Evolutionary conservation across 2,329 filamentous ascomycete species (phyloP).

Genomic region (Neonectria hederae): DNA sequence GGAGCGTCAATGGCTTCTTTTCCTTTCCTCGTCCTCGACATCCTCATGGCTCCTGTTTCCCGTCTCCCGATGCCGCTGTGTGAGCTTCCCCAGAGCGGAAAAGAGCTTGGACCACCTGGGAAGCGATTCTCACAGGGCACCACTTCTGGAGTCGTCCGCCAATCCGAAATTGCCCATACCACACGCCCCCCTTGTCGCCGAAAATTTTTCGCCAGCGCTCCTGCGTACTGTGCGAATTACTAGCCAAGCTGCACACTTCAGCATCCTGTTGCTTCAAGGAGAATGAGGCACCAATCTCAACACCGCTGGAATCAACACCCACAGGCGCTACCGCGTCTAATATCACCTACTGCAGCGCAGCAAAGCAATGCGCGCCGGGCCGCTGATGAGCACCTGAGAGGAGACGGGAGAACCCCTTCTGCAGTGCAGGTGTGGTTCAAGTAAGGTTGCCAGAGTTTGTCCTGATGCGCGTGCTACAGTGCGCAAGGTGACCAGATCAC

Average conservation of each 20-base stretch:
- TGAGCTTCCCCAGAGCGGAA: conserved; percentile 37
- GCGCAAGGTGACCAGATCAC: not conserved
- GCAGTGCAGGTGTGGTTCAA: conserved; percentile 20
- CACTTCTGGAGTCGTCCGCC: conserved; percentile 19
- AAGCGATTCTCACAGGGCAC: conserved; percentile 33
- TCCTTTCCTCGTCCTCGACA: conserved; percentile 2
- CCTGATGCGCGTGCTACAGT: conserved; percentile 24
- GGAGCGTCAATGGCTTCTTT: conserved; percentile 26
- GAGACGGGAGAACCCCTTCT: not conserved
- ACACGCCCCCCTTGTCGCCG: conserved; percentile 37
- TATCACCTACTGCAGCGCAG: not conserved
- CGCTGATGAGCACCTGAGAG: not conserved
- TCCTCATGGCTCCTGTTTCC: not conserved
- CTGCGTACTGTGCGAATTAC: not conserved
- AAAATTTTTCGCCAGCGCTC: conserved; percentile 37
- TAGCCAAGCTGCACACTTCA: too few species aligned
- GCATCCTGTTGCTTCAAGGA: too few species aligned
- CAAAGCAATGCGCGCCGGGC: not conserved
- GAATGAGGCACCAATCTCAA: conserved; percentile 27
- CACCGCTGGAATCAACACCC: conserved; percentile 20
- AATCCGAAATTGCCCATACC: conserved; percentile 39
- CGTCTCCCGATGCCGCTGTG: conserved; percentile 16
- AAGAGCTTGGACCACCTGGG: conserved; percentile 37
- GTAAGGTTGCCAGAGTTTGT: conserved; percentile 23
- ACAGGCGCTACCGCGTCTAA: conserved; percentile 24